Evolutionary conservation across 225 moss, liverwort and hornwort species (phyloP).

Genomic region (Lunularia cruciata): DNA sequence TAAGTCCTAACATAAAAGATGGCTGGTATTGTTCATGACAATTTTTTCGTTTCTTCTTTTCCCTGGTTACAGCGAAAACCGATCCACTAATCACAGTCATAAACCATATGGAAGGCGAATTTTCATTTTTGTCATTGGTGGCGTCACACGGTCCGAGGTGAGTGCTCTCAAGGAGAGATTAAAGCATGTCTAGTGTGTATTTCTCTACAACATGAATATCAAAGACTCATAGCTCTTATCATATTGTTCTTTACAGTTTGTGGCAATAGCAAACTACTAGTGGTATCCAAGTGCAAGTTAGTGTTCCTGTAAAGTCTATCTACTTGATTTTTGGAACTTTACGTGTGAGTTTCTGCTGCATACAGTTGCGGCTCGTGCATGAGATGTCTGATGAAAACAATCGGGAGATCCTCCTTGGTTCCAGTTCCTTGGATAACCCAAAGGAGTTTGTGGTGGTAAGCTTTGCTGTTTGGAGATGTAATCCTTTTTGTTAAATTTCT

Average conservation of each 20-base stretch:
- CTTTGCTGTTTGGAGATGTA: conserved; percentile 4
- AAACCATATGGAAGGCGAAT: conserved; percentile 60
- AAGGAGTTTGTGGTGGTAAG: conserved; percentile 48
- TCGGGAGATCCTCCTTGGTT: conserved; percentile 49
- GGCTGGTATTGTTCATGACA: too few species aligned
- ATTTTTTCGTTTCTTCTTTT: neutral
- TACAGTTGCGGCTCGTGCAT: conserved; percentile 52
- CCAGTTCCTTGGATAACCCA: conserved; percentile 41
- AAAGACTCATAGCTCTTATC: too few species aligned
- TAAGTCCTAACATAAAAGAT: too few species aligned
- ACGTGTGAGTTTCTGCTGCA: conserved; percentile 22
- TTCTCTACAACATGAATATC: too few species aligned
- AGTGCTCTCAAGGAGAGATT: too few species aligned
- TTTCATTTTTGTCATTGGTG: conserved; percentile 88
- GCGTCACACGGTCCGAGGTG: conserved; percentile 95
- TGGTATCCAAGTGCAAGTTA: too few species aligned
- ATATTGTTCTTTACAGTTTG: too few species aligned
- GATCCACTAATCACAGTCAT: conserved; percentile 28
- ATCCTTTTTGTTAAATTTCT: conserved; percentile 30
- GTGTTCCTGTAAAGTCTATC: too few species aligned
- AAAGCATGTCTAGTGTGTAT: too few species aligned
- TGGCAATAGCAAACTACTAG: too few species aligned
- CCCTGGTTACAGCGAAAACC: conserved; percentile 23
- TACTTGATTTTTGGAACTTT: conserved; percentile 16
- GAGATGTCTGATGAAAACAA: conserved; percentile 42